Conservation (phyloP, 2,329 filamentous ascomycete genomes). For the Domatiomyces globalis region DNA sequence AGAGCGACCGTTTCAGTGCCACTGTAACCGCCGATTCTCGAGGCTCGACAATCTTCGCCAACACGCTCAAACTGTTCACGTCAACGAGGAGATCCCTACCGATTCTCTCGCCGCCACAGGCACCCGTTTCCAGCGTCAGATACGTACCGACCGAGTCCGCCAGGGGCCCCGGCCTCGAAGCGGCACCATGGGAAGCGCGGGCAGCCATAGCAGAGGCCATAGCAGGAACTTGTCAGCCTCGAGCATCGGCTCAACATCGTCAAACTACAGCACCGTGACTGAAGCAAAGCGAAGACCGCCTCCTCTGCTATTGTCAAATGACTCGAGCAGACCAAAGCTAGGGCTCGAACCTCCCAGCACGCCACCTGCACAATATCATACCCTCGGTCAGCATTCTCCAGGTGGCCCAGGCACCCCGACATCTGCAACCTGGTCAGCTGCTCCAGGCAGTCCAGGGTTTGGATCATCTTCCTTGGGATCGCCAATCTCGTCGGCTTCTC, state of each 20-base stretch:
- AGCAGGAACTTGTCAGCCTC: conserved; percentile 75
- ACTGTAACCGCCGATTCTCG: conserved; percentile 85
- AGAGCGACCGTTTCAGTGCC: conserved; percentile 90
- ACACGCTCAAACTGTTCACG: conserved; percentile 93
- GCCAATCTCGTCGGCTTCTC: conserved; percentile 54
- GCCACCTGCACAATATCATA: conserved; percentile 49
- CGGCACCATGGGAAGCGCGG: conserved; percentile 60
- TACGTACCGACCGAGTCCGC: conserved; percentile 71
- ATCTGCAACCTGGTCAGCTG: conserved; percentile 66
- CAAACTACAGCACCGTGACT: conserved; percentile 47
- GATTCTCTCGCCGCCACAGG: conserved; percentile 88
- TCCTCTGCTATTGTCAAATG: conserved; percentile 68
- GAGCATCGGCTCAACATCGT: conserved; percentile 64
- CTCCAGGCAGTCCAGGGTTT: conserved; percentile 63
- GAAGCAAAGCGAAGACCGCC: conserved; percentile 59
- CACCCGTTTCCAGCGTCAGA: conserved; percentile 81
- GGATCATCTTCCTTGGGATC: conserved; percentile 49
- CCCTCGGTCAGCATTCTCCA: conserved; percentile 53
- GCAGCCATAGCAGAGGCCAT: conserved; percentile 60
- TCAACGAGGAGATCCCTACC: conserved; percentile 89
- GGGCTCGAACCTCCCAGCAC: conserved; percentile 56
- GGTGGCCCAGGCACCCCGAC: conserved; percentile 70
- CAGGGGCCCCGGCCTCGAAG: conserved; percentile 61
- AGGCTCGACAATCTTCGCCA: conserved; percentile 88
- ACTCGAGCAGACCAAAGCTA: conserved; percentile 44